phyloP scores from a whole-genome alignment of 2,329 filamentous ascomycete species.

The Colletotrichum sp. region DNA sequence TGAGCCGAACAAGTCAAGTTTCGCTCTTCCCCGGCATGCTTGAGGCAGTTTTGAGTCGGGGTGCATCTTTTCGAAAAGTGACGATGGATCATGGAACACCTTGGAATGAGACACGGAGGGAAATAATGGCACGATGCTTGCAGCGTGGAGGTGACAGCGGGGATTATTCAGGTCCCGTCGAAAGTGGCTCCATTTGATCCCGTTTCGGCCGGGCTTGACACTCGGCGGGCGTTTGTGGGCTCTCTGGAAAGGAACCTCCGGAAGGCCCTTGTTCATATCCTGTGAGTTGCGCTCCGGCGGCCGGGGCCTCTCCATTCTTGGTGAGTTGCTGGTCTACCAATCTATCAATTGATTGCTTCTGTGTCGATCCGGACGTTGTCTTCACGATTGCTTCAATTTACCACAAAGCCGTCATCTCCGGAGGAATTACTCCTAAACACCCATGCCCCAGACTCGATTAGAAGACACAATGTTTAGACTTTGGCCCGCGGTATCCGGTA shows the following conservation, averaged over 20 bases:
- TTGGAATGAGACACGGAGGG: not conserved
- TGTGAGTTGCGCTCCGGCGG: not conserved
- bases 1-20: not conserved
- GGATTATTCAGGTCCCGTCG: not conserved
- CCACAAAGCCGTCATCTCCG: not conserved
- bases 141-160: not conserved
- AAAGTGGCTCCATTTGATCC: not conserved
- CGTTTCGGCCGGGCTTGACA: not conserved
- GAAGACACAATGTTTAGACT: not conserved
- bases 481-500: not conserved
- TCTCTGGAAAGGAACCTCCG: not conserved
- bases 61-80: not conserved
- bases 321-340: not conserved
- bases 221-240: not conserved
- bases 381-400: slow-evolving; percentile 7
- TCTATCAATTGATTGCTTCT: not conserved
- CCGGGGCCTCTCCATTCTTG: not conserved
- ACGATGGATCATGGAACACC: not conserved
- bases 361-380: not conserved
- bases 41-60: not conserved
- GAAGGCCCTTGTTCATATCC: not conserved
- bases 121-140: slow-evolving; percentile 6
- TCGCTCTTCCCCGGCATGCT: not conserved
- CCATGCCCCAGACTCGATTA: not conserved
- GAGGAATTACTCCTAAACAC: slow-evolving; percentile 2